Base-by-base conservation (phyloP, 2,329 filamentous ascomycete species). In the Diaporthe vaccinii region DNA sequence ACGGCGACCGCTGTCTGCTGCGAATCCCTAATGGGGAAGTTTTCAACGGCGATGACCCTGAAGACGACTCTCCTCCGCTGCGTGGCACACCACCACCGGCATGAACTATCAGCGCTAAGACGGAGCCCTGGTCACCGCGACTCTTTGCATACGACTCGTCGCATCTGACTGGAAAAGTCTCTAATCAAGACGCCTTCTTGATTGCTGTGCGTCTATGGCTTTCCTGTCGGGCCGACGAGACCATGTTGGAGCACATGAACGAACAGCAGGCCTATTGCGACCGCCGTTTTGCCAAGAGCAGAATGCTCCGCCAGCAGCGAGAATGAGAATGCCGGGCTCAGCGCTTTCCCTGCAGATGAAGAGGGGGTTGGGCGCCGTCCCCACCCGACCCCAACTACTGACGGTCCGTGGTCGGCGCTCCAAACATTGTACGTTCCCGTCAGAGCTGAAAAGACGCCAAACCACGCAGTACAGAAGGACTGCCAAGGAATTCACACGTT, bases 201-300 rank as follows among this genome's bases (percentile, higher is more conserved):
- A 51, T 9, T 36, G 31, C 22, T 6, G 3, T 51, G 22, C 31
- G 9, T 28, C 65, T 22, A 12, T 14, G n/a, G 65, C 31, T 53
- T 53, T 25, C 65, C 41, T 34, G 46, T 68, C 65, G 65, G 65
- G 12, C 65, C 65, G 65, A 68, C 46, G 31, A 53, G 65, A 68
- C 8, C 14, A 39, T 53, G 46, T 9, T 51, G 17, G 44, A 14
- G 15, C 28, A 49, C 22, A 8, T 44, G 7, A 7, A 14, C 25
- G 28, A 28, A 8, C 9, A 46, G 3, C 3, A 25, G 62, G 8
- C 6, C 2, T 34, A 4, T 25, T 31, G 12, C 22, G 20, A 34
- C 14, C 25, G 62, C 46, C 25, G n/a, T 36, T 25, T 39, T 9
- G 46, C n/a, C 65, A 55, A 69, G 34, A 4, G 4, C 15, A 41